These are phyloP conservation scores for Carex arenaria DNA, from an alignment of 202 grass and related monocot species.

Conservation along the genomic window DNA sequence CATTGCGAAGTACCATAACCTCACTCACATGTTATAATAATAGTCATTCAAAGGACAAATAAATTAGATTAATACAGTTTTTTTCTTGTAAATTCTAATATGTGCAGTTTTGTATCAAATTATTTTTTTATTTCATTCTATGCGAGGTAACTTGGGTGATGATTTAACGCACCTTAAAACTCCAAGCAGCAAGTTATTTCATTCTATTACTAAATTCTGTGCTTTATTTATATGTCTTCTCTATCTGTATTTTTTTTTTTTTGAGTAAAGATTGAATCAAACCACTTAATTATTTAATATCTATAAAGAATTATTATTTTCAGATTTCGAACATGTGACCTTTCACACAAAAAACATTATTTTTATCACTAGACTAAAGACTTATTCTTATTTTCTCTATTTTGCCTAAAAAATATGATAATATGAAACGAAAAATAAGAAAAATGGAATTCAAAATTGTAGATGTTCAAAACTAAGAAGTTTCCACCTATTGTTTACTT, in stretches of 20 bases:
- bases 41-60: background rate
- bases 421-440: background rate
- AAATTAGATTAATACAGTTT: background rate
- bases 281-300: too few relatives aligned
- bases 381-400: too few relatives aligned
- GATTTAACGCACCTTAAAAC: background rate
- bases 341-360: too few relatives aligned
- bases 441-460: background rate
- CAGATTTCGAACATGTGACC: too few relatives aligned
- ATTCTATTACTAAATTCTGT: background rate
- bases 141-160: background rate
- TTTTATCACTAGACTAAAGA: too few relatives aligned
- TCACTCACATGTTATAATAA: background rate
- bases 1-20: too few relatives aligned
- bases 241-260: too few relatives aligned
- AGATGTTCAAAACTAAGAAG: background rate
- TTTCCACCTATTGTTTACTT: too few relatives aligned
- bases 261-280: too few relatives aligned
- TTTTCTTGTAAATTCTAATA: background rate
- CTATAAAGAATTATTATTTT: too few relatives aligned
- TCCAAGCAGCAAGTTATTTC: background rate
- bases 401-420: background rate
- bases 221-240: background rate
- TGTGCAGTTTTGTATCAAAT: background rate
- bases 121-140: background rate